phyloP scores from a whole-genome alignment of 805 yeast genomes.

The Suhomyces faveliae region DNA sequence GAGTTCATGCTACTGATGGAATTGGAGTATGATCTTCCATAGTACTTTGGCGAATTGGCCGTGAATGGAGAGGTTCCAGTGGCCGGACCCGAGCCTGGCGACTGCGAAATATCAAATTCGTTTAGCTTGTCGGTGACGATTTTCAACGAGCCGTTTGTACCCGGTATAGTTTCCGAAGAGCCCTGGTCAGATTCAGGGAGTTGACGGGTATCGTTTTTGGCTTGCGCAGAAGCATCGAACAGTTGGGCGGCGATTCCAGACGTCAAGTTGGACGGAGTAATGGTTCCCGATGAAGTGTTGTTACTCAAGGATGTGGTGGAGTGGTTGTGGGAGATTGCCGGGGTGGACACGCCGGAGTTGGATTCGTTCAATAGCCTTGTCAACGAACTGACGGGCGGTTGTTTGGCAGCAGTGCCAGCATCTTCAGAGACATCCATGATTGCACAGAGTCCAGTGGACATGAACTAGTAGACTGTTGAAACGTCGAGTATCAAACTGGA shows the following conservation, averaged over 20 bases:
- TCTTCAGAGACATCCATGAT: slow-evolving; percentile 3
- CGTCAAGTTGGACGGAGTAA: slow-evolving; percentile 12
- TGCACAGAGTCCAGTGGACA: background rate
- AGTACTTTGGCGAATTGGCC: slow-evolving; percentile 12
- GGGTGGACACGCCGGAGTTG: slow-evolving; percentile 17
- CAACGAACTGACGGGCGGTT: slow-evolving; percentile 32
- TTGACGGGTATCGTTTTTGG: background rate
- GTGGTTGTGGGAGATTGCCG: slow-evolving; percentile 9
- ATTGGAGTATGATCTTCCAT: slow-evolving; percentile 12
- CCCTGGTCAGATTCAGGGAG: background rate
- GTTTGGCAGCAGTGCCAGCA: slow-evolving; percentile 2
- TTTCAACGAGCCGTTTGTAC: slow-evolving; percentile 3
- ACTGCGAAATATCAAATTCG: slow-evolving; percentile 8
- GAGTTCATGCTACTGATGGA: slow-evolving; percentile 12
- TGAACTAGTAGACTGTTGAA: background rate
- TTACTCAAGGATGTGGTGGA: slow-evolving; percentile 4
- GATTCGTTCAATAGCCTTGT: slow-evolving; percentile 39
- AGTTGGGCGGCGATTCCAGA: background rate
- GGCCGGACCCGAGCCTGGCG: background rate
- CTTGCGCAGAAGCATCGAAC: background rate
- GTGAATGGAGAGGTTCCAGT: slow-evolving; percentile 6
- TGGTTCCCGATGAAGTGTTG: slow-evolving; percentile 10
- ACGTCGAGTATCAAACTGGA: background rate
- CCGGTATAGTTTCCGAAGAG: slow-evolving; percentile 1
- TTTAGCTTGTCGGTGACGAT: slow-evolving; percentile 6